Base-by-base conservation (phyloP, 129 eudicot genomes). In the Flaveria sonorensis region DNA sequence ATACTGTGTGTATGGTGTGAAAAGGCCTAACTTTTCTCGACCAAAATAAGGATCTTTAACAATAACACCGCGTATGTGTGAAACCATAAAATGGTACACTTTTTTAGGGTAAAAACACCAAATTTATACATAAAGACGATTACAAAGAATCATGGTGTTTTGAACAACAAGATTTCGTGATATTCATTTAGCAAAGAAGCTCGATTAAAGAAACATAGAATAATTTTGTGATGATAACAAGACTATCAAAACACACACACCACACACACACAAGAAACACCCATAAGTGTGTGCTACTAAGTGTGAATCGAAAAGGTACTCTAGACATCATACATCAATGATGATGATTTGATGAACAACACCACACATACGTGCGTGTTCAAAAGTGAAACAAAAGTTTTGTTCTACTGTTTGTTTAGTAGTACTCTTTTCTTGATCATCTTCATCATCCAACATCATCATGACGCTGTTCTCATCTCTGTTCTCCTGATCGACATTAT, bases 351-450 rank as follows among this genome's bases (percentile, higher is more conserved):
- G 46, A 47, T 24, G 21, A 70, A 13, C 4, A 71, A 51, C 45
- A 48, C 16, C 46, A 53, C 42, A 77, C 75, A 53, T 46, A 32
- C 28, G 36, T 60, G 82, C 26, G 76, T 24, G 57, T 15, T 70
- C 21, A 52, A 12, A 60, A 23, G 68, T 53, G 51, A 24, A 12
- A 46, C n/a, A 71, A 73, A 70, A 23, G 21, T 23, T 70, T 21
- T 42, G 93, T 78, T n/a, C n/a, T 79, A 93, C 98, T 79, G 81
- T 85, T 93, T 85, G 63, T 85, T n/a, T 90, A 74, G 83, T 72
- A 79, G 83, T 70, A 82, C 80, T 88, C 45, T 83, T 86, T 77
- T 88, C 88, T n/a, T 83, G 80, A 3, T 88, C 86, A 9, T 81
- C 82, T 10, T 77, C 78, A 13, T 77, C 68, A 66, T 77, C 48